Evolutionary conservation across 2,329 filamentous ascomycete genomes (phyloP).

Genomic region (Stachybotrys chlorohalonatus): DNA sequence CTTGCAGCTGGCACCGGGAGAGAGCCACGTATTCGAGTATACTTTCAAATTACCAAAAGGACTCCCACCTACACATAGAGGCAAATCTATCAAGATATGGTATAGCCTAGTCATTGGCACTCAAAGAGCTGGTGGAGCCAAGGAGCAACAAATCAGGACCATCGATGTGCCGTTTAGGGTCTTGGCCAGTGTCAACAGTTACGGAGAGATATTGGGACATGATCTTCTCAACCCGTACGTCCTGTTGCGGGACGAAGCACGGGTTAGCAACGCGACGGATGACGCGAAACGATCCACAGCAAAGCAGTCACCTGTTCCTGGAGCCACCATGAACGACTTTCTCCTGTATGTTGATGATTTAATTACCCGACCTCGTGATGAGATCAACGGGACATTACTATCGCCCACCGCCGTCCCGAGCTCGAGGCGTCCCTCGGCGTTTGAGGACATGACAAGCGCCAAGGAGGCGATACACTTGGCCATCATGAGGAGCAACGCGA

Average conservation of each 20-base stretch:
- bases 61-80: constrained; percentile 82
- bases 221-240: constrained; percentile 94
- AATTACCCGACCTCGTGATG: constrained; percentile 48
- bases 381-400: constrained; percentile 45
- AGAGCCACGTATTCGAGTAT: constrained; percentile 83
- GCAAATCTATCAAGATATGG: constrained; percentile 86
- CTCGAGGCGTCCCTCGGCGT: constrained; percentile 45
- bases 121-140: constrained; percentile 69
- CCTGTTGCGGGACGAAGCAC: constrained; percentile 73
- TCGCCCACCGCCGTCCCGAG: constrained; percentile 57
- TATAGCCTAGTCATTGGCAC: constrained; percentile 91
- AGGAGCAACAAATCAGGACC: constrained; percentile 78
- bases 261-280: constrained; percentile 38
- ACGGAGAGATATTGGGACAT: constrained; percentile 83
- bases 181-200: constrained; percentile 81
- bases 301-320: constrained; percentile 17
- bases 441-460: constrained; percentile 51
- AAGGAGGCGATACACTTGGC: constrained; percentile 88
- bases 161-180: constrained; percentile 90
- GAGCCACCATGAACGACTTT: constrained; percentile 54
- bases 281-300: constrained; percentile 15
- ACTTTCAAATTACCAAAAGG: constrained; percentile 78
- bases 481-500: constrained; percentile 72
- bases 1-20: constrained; percentile 74
- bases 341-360: constrained; percentile 70